A percentile compares a stretch with the other conserved stretches of the same genome.
phyloP scores from a whole-genome alignment of 306 rosid species.

The Neltuma alba region DNA sequence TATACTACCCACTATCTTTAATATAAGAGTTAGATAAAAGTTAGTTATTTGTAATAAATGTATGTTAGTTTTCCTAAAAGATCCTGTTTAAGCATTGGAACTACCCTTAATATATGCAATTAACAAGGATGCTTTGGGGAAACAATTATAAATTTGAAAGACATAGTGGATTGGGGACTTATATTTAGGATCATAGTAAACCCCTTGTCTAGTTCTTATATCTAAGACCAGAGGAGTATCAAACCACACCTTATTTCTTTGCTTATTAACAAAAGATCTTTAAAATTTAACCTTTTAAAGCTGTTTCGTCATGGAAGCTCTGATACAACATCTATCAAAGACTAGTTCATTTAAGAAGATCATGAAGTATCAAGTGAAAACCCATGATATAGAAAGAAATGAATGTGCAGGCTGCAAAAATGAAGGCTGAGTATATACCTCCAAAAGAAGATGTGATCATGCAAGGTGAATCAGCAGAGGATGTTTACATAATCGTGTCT shows the following conservation, averaged over 20 bases:
- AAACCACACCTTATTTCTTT: constrained; percentile 8
- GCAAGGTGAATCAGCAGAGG: constrained; percentile 80
- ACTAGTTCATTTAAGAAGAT: neutral
- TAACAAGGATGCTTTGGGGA: no score
- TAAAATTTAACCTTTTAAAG: neutral
- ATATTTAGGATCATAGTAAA: no score
- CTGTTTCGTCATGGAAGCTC: neutral
- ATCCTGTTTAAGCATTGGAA: no score
- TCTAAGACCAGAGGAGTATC: no score
- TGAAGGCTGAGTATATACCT: constrained; percentile 91
- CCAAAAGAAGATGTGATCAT: constrained; percentile 89
- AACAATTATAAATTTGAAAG: no score
- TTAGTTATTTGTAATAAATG: no score
- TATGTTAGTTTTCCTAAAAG: no score
- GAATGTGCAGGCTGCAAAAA: constrained; percentile 64
- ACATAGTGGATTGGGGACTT: no score
- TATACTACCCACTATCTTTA: no score
- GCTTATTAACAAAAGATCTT: neutral
- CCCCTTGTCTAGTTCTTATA: no score
- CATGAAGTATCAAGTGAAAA: neutral
- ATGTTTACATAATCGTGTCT: constrained; percentile 83
- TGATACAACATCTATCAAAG: neutral
- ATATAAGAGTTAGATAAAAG: no score
- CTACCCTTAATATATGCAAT: no score
- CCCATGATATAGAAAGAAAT: neutral